Evolutionary conservation across 225 moss, liverwort and hornwort genomes (phyloP), one percentile per base, ranked within the genome.

Genomic region (Pseudisothecium myosuroides): DNA sequence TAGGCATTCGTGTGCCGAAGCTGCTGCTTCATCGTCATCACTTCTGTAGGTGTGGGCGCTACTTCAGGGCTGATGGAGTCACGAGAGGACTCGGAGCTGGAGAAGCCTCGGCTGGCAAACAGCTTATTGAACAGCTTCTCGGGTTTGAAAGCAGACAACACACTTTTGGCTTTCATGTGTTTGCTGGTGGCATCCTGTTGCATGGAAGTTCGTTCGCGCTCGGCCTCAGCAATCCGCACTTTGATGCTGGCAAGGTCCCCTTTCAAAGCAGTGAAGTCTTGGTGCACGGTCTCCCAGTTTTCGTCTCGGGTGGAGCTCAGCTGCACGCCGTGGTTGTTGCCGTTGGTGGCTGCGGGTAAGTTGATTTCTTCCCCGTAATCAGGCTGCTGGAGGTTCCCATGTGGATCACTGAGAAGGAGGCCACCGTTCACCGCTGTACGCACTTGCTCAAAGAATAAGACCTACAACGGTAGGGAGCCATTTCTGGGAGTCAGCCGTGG

Each of bases 371-470:
- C 91, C 74, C 85, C 91, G 64, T 94, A 95, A 45, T 96, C 95
- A 36, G 93, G 87, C 71, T 94, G 95, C 56, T 92, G 96, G 64
- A 93, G 90, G 87, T 85, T 93, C 64, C 86, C 91, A 9, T 95
- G 93, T 54, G 92, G 80, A 87, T 98, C 96, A 82, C 93, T 93
- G 16, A 93, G 76, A 73, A 94, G 84, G 55, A 98, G 82, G 24
- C 98, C 96, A 47, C 96, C 94, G n/a, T 93, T 94, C 78, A 95
- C 91, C 52, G 96, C 96, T 43, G 95, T 94, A 31, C 97, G 91
- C 66, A 97, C 95, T 92, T 97, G 97, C 92, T 98, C 98, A 91
- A 98, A 98, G 86, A 97, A 98, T 10, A 98, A 93, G 79, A 98
- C 98, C 92, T 98, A 94, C 74, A 65, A 62, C 85, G 69, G 32